phyloP scores from a whole-genome alignment of 768 basidiomycete species.

The Rickenella mellea region DNA sequence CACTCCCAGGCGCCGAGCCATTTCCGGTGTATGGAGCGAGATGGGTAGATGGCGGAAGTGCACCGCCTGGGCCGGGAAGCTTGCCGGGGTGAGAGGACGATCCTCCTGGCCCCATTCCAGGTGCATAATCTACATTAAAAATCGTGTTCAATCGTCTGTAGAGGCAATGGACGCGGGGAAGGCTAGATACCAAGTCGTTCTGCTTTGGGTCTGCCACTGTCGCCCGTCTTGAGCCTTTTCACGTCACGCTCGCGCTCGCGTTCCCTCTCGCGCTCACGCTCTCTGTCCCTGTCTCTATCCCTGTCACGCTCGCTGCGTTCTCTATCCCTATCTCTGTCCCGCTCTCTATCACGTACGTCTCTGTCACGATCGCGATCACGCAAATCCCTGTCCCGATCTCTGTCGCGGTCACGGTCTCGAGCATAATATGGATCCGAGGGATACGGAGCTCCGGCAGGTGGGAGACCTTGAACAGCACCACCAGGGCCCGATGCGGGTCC shows the following conservation, averaged over 20 bases:
- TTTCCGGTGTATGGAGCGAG: conserved; percentile 14
- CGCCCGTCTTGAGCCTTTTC: conserved; percentile 54
- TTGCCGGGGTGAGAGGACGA: neutral
- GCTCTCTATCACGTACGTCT: conserved; percentile 19
- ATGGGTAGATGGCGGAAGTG: neutral
- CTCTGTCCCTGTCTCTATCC: conserved; percentile 31
- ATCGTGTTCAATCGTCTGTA: neutral
- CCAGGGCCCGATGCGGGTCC: conserved; percentile 13
- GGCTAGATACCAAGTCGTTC: conserved; percentile 32
- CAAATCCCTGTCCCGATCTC: conserved; percentile 28
- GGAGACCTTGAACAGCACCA: conserved; percentile 23
- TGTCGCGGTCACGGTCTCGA: conserved; percentile 19
- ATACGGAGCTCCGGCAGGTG: conserved; percentile 23
- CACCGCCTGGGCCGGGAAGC: neutral
- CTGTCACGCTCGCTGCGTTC: conserved; percentile 23
- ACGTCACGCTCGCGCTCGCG: conserved; percentile 41
- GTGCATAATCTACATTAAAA: neutral
- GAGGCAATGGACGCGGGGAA: neutral
- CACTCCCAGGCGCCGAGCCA: conserved; percentile 19
- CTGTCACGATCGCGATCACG: conserved; percentile 30
- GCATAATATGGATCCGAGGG: conserved; percentile 19
- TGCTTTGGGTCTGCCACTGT: conserved; percentile 32
- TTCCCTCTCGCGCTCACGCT: conserved; percentile 33
- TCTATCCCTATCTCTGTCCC: conserved; percentile 26
- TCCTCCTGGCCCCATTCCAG: too few relatives aligned